These are phyloP conservation scores for Trichoderma simmonsii DNA, from an alignment of 2,329 filamentous ascomycete species.

Conservation along the genomic window DNA sequence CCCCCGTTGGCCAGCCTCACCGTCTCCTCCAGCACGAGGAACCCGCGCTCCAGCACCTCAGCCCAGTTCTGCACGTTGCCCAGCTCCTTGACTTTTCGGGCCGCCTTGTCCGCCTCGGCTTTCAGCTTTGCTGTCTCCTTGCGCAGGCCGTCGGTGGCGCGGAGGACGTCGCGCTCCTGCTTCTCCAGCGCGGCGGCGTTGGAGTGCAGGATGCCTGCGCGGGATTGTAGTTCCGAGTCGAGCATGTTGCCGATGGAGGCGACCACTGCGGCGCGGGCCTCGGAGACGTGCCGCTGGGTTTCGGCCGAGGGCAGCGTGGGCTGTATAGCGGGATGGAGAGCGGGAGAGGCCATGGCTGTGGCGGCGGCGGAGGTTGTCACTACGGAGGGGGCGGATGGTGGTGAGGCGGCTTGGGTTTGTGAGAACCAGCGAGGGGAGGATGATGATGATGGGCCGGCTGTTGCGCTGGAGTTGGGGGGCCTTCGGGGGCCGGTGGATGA, in stretches of 20 bases:
- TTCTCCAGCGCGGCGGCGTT: conserved; percentile 63
- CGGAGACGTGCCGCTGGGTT: conserved; percentile 48
- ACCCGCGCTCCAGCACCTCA: conserved; percentile 71
- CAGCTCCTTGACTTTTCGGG: conserved; percentile 68
- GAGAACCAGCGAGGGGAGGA: conserved; percentile 7
- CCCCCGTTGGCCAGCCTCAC: conserved; percentile 50
- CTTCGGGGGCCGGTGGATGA: not conserved
- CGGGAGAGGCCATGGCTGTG: conserved; percentile 16
- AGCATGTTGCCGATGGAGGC: conserved; percentile 67
- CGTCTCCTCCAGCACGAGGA: conserved; percentile 63
- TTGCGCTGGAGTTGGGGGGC: not conserved
- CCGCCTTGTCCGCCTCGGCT: conserved; percentile 60
- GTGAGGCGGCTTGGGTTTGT: not conserved
- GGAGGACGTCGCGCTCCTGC: conserved; percentile 65
- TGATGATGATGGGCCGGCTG: conserved; percentile 7
- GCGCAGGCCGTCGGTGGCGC: conserved; percentile 57
- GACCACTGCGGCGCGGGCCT: conserved; percentile 58
- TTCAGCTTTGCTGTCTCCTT: conserved; percentile 65
- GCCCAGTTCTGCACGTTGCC: conserved; percentile 86
- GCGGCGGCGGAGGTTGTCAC: not conserved
- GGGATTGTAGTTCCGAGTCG: conserved; percentile 64
- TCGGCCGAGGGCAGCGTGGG: conserved; percentile 41
- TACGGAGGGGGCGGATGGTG: not conserved
- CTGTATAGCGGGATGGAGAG: conserved; percentile 27
- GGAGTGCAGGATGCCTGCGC: conserved; percentile 65